phyloP scores from a whole-genome alignment of 768 basidiomycete genomes.

The Rossbeevera mucosa region DNA sequence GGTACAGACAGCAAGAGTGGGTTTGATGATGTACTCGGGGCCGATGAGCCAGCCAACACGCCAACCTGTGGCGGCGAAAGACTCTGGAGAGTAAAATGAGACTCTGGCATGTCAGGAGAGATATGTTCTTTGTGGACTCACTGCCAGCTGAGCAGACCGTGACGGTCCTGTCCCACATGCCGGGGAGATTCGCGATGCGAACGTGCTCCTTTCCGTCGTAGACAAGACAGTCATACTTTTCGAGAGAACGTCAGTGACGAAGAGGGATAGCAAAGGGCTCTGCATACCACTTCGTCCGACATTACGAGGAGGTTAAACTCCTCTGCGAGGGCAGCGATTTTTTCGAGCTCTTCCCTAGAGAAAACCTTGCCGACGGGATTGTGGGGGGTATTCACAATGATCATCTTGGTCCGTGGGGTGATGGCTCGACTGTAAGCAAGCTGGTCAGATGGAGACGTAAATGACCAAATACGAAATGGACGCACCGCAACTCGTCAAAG shows the following conservation, averaged over 20 bases:
- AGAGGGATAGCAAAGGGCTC: background rate
- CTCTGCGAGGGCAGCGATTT: conserved; percentile 82
- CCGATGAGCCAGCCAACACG: conserved; percentile 96
- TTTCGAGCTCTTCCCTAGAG: conserved; percentile 72
- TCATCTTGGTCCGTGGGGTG: conserved; percentile 88
- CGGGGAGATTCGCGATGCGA: conserved; percentile 89
- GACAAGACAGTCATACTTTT: conserved; percentile 88
- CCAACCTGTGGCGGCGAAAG: conserved; percentile 97
- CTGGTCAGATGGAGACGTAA: conserved; percentile 2
- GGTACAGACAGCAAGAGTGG: conserved; percentile 85
- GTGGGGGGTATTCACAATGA: conserved; percentile 94
- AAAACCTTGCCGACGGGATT: conserved; percentile 99
- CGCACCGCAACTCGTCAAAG: conserved; percentile 79
- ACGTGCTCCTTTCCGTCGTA: conserved; percentile 87
- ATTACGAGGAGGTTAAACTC: conserved; percentile 91
- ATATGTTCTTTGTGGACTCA: conserved; percentile 35
- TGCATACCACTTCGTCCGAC: conserved; percentile 90
- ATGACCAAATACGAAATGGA: background rate
- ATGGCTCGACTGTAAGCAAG: conserved; percentile 58
- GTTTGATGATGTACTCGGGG: conserved; percentile 73
- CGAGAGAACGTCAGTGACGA: background rate
- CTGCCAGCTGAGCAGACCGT: conserved; percentile 96
- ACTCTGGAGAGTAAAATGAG: conserved; percentile 49
- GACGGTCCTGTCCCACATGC: conserved; percentile 98
- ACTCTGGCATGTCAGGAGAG: background rate